Evolutionary conservation across 345 rosid genomes (phyloP).

Genomic region (Euphorbia peplus): DNA sequence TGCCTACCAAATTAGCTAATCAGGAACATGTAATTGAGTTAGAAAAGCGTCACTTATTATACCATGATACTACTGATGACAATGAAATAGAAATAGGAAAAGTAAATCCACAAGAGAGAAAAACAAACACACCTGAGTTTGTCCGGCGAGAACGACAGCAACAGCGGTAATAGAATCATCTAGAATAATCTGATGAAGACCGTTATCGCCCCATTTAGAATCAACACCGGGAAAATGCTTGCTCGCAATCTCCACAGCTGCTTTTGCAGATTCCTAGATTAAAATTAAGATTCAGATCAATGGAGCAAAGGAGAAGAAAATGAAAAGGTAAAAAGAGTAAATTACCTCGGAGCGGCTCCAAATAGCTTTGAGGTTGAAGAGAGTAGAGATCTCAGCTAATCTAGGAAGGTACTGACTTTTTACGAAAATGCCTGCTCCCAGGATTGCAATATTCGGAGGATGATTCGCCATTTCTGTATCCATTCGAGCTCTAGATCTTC

Average conservation of each 20-base stretch:
- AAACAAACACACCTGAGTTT: conserved; percentile 65
- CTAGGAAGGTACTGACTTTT: conserved; percentile 81
- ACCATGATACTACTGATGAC: not conserved
- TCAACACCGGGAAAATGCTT: conserved; percentile 73
- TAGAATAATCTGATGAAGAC: conserved; percentile 58
- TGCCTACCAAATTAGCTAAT: too few relatives aligned
- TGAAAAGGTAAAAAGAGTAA: not conserved
- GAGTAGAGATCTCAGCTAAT: conserved; percentile 79
- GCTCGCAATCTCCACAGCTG: conserved; percentile 69
- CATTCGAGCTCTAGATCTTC: not conserved
- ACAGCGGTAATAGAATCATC: conserved; percentile 68
- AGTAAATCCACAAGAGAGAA: not conserved
- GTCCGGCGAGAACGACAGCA: conserved; percentile 96
- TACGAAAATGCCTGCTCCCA: conserved; percentile 95
- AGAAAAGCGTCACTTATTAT: too few relatives aligned
- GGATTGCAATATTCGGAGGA: conserved; percentile 66
- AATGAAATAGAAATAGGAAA: not conserved
- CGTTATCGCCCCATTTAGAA: conserved; percentile 84
- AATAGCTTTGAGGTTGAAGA: conserved; percentile 54
- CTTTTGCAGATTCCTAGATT: conserved; percentile 72
- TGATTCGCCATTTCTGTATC: conserved; percentile 42
- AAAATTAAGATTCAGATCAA: not conserved
- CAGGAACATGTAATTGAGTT: too few relatives aligned
- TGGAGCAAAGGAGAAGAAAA: not conserved
- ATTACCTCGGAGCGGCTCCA: conserved; percentile 91